phyloP scores from a whole-genome alignment of 176 grass and related monocot species.

The Triticum turgidum region DNA sequence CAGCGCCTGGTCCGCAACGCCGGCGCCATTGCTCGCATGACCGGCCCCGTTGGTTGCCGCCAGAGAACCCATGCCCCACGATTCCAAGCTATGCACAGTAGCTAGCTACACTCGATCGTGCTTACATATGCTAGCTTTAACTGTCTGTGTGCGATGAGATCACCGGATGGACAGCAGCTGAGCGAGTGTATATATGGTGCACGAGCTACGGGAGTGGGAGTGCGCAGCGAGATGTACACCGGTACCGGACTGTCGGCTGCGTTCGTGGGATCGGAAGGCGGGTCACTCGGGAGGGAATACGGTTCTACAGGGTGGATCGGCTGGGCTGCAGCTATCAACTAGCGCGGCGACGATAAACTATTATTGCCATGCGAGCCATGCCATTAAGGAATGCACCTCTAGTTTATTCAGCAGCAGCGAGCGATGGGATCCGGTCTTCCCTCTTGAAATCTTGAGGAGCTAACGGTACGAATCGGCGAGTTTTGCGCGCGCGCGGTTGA shows the following conservation, averaged over 20 bases:
- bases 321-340: constrained; percentile 5
- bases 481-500: neutral
- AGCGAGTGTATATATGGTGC: neutral
- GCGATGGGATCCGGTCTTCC: neutral
- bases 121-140: neutral
- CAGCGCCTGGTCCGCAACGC: neutral
- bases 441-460: neutral
- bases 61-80: constrained; percentile 21
- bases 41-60: constrained; percentile 11
- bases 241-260: neutral
- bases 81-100: neutral
- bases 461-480: neutral
- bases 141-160: neutral
- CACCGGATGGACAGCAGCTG: neutral
- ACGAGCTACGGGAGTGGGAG: neutral
- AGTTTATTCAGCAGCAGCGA: neutral
- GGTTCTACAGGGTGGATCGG: constrained; percentile 13
- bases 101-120: neutral
- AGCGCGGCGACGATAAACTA: neutral
- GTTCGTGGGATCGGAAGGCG: neutral
- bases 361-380: neutral
- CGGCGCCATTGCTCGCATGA: neutral
- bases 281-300: neutral
- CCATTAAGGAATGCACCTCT: neutral
- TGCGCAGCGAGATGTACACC: neutral